Base-by-base conservation (phyloP, 1,284 basidiomycete species). In the Moesziomyces sp. region DNA sequence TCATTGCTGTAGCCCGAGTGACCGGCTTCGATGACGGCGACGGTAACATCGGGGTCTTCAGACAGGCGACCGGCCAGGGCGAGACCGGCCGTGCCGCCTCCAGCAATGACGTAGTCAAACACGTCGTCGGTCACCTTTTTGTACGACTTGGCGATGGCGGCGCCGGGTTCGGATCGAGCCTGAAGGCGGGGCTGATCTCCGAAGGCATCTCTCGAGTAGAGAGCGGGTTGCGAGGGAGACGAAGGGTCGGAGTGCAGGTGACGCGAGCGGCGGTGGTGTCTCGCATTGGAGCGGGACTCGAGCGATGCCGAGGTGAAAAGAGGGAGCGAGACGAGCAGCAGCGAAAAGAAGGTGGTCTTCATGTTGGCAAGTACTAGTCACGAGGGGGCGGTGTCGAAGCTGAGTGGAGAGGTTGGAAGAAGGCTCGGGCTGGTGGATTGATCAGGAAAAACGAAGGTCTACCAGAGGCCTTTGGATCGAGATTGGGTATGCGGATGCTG, bases 41-140 rank as follows among this genome's bases (percentile, higher is more conserved):
- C 90, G 1, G 86, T 87, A 51, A 86, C 86, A 9, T 77, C 74
- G 1, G 88, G 78, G 71, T 91, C 87, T 67, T 91, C 91, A 0
- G 89, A 88, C 26, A 99, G 87, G 24, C 93, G 93, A 81, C 90
- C 90, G 0, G 94, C 94, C 28, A 99, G 86, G 5, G 94, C 92
- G 26, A 99, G 88, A 16, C 96, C 96, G 1, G 90, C 93, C 21
- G 94, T 94, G 1, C 95, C 95, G 47, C 94, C 96, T 16, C 96
- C 96, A 40, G 97, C 93, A 75, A 98, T 92, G 35, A 97, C 92
- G 55, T 91, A 91, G 85, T 91, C 90, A 40, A 74, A 74, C 5
- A 74, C 65, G 16, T 65, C 26, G 34, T 59, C 53, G 8, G 65
- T 38, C 5, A 74, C 60, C 23, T 48, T 40, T 24, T 55, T 59